Evolutionary conservation across 257 asterid species (phyloP).

Genomic region (Ophiorrhiza pumila): DNA sequence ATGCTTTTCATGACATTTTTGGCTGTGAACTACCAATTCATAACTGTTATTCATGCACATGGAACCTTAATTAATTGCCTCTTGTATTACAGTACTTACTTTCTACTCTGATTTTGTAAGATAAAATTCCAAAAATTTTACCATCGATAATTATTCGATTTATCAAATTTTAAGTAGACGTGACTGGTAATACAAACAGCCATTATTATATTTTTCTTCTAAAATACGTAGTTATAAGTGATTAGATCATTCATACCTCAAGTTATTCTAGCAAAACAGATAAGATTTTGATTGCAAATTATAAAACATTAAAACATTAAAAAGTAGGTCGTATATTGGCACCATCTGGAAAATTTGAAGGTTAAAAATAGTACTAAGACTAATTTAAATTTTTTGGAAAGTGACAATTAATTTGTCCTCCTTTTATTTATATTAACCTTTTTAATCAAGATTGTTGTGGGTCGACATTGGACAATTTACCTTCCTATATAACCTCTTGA

Average conservation of each 20-base stretch:
- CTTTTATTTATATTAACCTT: background rate
- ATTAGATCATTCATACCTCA: background rate
- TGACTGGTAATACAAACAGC: background rate
- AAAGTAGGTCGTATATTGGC: background rate
- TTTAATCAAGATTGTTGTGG: background rate
- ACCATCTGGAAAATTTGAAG: background rate
- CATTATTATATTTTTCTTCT: background rate
- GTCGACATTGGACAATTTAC: background rate
- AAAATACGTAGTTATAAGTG: background rate
- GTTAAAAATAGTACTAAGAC: background rate
- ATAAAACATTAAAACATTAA: too few relatives aligned
- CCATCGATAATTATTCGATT: too few relatives aligned
- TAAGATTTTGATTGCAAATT: background rate
- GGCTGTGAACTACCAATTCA: background rate
- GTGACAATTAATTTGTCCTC: conserved; percentile 2
- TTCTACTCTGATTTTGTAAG: too few relatives aligned
- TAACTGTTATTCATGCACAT: background rate
- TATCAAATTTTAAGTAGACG: too few relatives aligned
- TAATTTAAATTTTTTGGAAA: background rate
- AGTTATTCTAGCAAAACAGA: background rate
- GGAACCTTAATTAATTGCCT: too few relatives aligned
- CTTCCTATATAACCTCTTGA: background rate
- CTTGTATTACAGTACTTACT: too few relatives aligned
- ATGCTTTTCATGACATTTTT: background rate
- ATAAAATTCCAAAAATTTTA: too few relatives aligned